Evolutionary conservation across 176 grass and related monocot genomes (phyloP), one percentile per base, ranked within the genome.

Genomic region (Thinopyrum elongatum): DNA sequence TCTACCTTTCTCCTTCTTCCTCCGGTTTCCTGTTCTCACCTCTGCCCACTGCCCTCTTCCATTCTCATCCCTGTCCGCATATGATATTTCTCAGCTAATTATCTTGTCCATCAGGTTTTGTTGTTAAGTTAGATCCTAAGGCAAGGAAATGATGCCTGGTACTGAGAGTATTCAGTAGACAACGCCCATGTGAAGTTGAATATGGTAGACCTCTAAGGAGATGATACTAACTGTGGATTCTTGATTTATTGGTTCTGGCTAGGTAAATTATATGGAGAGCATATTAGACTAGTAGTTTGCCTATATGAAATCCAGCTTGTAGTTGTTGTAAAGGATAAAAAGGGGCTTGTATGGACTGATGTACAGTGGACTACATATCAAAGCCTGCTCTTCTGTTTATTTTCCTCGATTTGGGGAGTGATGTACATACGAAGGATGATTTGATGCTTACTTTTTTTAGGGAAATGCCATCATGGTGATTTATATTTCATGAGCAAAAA

Each of bases 121-220:
- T 13, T 44, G 42, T 44, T 44, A 44, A 44, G 42, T 44, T 44
- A 44, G 42, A 44, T 44, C 42, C 42, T 44, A 44, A 82, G 57
- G 47, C 14, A 38, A 88, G 36, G 85, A 94, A 63, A 46, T 88
- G 79, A 90, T 86, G 88, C 88, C 51, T 98, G 97, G 97, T 89
- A 90, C 82, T 95, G 94, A 94, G 87, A 96, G 81, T 98, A 96
- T 76, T 46, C 78, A 38, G 64, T 89, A 65, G 82, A 88, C 9
- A 94, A 82, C 14, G 72, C 83, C 21, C 84, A 91, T 79, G 88
- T 99, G 51, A 84, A 94, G 66, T 93, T 96, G 92, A 86, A 93
- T 77, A 94, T 96, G 97, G 68, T 98, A 84, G 82, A 92, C 36
- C 39, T 89, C 76, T 92, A 87, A 88, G 41, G 81, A 76, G 57